Evolutionary conservation across 2,329 filamentous ascomycete species (phyloP), one percentile per base, ranked within the genome.

Genomic region (Cordyceps fumosorosea): DNA sequence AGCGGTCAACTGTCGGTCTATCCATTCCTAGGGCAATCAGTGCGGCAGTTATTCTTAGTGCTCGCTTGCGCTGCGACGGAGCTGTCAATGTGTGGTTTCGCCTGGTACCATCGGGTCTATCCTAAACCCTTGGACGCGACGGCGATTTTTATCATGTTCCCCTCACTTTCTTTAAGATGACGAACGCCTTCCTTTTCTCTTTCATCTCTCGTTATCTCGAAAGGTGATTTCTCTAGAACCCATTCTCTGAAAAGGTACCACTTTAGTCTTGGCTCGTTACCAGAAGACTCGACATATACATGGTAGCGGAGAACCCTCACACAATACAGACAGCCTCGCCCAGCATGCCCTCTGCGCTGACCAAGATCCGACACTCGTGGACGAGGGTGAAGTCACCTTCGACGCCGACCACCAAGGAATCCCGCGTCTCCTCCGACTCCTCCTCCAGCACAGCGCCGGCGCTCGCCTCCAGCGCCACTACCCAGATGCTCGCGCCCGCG

Each of bases 311-410:
- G n/a, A n/a, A n/a, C n/a, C n/a, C n/a, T n/a, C n/a, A n/a, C n/a
- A n/a, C n/a, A n/a, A n/a, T n/a, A n/a, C n/a, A n/a, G n/a, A n/a
- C n/a, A n/a, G n/a, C n/a, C n/a, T n/a, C n/a, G n/a, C n/a, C n/a
- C 24, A 59, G 3, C 10, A 59, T 59, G 56, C 20, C 56, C n/a
- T 51, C 24, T n/a, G 32, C 56, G 8, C 56, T 59, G 32, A 18
- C 56, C 18, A 59, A 26, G 18, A 59, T 59, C 48, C 45, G 56
- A 32, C 47, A 59, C 24, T 59, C 56, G 4, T 59, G 45, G 56
- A 44, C 47, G 29, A 34, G 48, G 51, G 18, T 10, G 2, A 59
- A 52, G 16, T 44, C 37, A 16, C 56, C 56, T 16, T 42, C 24
- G n/a, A 34, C 42, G 6, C 6, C 20, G 14, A 18, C 7, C 1